These are phyloP conservation scores for Annulohypoxylon nitens DNA, from an alignment of 495 filamentous ascomycete species.

Conservation along the genomic window DNA sequence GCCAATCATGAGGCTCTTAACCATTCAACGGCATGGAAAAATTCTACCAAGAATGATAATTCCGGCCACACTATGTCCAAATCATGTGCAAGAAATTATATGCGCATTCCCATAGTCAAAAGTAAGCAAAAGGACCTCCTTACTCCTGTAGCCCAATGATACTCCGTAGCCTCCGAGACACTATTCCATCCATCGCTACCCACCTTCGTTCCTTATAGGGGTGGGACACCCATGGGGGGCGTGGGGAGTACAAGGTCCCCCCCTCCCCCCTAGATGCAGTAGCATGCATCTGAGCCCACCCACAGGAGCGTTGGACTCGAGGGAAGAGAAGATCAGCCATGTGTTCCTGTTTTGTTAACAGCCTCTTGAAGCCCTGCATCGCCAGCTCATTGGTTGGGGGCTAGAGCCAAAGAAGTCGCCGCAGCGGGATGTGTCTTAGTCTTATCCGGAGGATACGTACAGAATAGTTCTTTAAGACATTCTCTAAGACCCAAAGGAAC, in stretches of 20 bases:
- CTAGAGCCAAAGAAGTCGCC: slow-evolving; percentile 37
- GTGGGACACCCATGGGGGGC: slow-evolving; percentile 33
- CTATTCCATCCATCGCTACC: slow-evolving; percentile 42
- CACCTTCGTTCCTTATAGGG: slow-evolving; percentile 32
- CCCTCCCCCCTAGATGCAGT: slow-evolving; percentile 31
- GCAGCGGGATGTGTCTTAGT: slow-evolving; percentile 46
- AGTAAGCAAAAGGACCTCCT: slow-evolving; percentile 45
- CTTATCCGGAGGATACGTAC: slow-evolving; percentile 40
- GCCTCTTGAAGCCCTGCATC: slow-evolving; percentile 43
- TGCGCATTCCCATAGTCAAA: slow-evolving; percentile 50
- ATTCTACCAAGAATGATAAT: slow-evolving; percentile 39
- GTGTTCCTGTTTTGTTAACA: slow-evolving; percentile 50
- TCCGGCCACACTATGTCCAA: slow-evolving; percentile 46
- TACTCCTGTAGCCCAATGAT: slow-evolving; percentile 49
- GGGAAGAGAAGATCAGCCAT: slow-evolving; percentile 40
- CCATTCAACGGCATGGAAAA: slow-evolving; percentile 31
- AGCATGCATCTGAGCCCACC: slow-evolving; percentile 41
- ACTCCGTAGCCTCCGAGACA: slow-evolving; percentile 35
- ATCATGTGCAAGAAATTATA: slow-evolving; percentile 54
- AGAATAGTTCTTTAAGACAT: slow-evolving; percentile 40
- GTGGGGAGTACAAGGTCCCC: slow-evolving; percentile 43
- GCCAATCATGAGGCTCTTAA: slow-evolving; percentile 36
- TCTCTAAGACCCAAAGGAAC: slow-evolving; percentile 4
- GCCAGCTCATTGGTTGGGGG: slow-evolving; percentile 51
- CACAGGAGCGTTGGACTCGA: slow-evolving; percentile 35